phyloP scores from a whole-genome alignment of 1,139 yeast species.

The Kurtzmaniella quercitrusa region DNA sequence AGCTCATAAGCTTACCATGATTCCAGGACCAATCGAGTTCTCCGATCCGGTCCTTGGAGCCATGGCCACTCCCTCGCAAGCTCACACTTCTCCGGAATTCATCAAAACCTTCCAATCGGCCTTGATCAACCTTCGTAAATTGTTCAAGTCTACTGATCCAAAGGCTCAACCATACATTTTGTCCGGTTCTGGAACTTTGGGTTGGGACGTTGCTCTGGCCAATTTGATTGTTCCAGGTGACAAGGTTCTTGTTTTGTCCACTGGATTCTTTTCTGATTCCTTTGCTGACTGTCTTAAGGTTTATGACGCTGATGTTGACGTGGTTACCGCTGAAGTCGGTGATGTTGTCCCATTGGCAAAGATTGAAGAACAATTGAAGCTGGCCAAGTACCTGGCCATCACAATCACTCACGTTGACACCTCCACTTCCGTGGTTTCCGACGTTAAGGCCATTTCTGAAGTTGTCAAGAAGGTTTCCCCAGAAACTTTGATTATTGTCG shows the following conservation, averaged over 20 bases:
- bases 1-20: slow-evolving; percentile 58
- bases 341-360: slow-evolving; percentile 57
- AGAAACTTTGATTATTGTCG: slow-evolving; percentile 78
- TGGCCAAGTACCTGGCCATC: slow-evolving; percentile 57
- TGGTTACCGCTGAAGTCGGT: slow-evolving; percentile 69
- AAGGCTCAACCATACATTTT: slow-evolving; percentile 74
- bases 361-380: slow-evolving; percentile 51
- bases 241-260: slow-evolving; percentile 73
- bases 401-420: slow-evolving; percentile 96
- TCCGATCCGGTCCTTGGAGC: slow-evolving; percentile 78
- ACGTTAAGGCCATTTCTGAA: slow-evolving; percentile 60
- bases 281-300: slow-evolving; percentile 75
- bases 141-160: slow-evolving; percentile 67
- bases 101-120: slow-evolving; percentile 67
- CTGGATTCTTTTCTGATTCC: slow-evolving; percentile 90
- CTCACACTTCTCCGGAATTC: slow-evolving; percentile 91
- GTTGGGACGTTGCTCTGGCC: slow-evolving; percentile 89
- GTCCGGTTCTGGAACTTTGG: slow-evolving; percentile 91
- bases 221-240: slow-evolving; percentile 68
- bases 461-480: slow-evolving; percentile 67
- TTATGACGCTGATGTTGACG: slow-evolving; percentile 69
- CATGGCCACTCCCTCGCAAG: slow-evolving; percentile 79
- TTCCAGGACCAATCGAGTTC: slow-evolving; percentile 94
- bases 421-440: slow-evolving; percentile 84
- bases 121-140: slow-evolving; percentile 60